These are phyloP conservation scores for Phaffomyces thermotolerans DNA, from an alignment of 805 yeast species.

Conservation along the genomic window DNA sequence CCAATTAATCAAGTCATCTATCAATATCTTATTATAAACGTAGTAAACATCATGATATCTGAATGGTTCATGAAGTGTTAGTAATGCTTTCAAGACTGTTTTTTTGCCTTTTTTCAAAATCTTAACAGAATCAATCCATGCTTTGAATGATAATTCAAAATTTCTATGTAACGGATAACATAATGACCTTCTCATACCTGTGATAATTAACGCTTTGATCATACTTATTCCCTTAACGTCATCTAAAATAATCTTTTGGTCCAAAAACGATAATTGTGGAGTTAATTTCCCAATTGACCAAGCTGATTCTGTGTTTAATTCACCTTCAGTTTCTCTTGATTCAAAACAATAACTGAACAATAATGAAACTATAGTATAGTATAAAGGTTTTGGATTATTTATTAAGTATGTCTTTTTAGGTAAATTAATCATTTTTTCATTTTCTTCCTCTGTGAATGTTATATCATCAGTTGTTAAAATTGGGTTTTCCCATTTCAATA, in stretches of 20 bases:
- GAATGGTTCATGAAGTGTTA: slow-evolving; percentile 64
- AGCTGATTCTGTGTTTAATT: slow-evolving; percentile 74
- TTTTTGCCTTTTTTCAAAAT: slow-evolving; percentile 64
- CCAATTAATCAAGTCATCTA: slow-evolving; percentile 79
- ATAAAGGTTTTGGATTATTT: slow-evolving; percentile 46
- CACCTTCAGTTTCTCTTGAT: slow-evolving; percentile 62
- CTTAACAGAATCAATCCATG: slow-evolving; percentile 70
- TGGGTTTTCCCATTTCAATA: slow-evolving; percentile 50
- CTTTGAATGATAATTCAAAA: slow-evolving; percentile 48
- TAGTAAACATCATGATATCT: slow-evolving; percentile 80
- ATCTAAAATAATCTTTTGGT: slow-evolving; percentile 41
- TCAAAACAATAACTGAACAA: slow-evolving; percentile 75
- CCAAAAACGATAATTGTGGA: slow-evolving; percentile 74
- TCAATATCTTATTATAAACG: slow-evolving; percentile 68
- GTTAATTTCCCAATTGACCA: slow-evolving; percentile 88
- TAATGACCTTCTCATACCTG: slow-evolving; percentile 66
- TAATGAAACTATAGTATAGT: slow-evolving; percentile 56
- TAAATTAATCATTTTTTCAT: slow-evolving; percentile 57
- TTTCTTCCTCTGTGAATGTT: slow-evolving; percentile 53
- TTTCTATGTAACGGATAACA: slow-evolving; percentile 76
- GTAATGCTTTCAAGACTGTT: slow-evolving; percentile 49
- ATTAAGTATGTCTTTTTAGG: slow-evolving; percentile 59
- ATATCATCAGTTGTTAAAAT: slow-evolving; percentile 23
- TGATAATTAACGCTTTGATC: slow-evolving; percentile 48
- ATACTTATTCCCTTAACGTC: slow-evolving; percentile 23